Conservation (phyloP, 1,284 basidiomycete species). For the Cryptococcus sp. region DNA sequence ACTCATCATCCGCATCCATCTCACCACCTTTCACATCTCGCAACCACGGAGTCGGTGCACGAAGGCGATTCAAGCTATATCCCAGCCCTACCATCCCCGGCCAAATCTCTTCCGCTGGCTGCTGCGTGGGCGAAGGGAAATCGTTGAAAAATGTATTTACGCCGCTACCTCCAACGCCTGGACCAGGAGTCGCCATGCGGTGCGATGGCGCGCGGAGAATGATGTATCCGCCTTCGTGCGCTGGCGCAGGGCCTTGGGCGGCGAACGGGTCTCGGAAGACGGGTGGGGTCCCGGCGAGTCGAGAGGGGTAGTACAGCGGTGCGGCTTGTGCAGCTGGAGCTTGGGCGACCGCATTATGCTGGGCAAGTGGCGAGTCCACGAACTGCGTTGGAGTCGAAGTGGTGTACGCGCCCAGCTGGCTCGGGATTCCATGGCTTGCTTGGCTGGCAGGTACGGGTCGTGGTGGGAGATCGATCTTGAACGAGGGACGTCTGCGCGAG, state of each 20-base stretch:
- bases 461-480: constrained; percentile 26
- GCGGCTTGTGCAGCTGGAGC: background rate
- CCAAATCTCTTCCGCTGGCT: constrained; percentile 3
- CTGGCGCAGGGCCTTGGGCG: background rate
- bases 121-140: background rate
- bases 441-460: constrained; percentile 3
- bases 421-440: background rate
- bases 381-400: background rate
- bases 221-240: constrained; percentile 8
- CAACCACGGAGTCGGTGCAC: constrained; percentile 24
- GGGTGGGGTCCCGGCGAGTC: background rate
- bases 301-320: background rate
- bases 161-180: no score
- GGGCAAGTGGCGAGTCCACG: background rate
- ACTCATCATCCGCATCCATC: constrained; percentile 17
- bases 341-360: background rate
- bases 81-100: constrained; percentile 18
- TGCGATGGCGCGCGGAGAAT: constrained; percentile 15
- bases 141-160: no score
- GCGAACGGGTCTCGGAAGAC: constrained; percentile 12
- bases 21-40: constrained; percentile 2
- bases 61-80: constrained; percentile 21
- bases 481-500: constrained; percentile 17
- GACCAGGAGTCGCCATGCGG: background rate
- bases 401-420: background rate